Conservation (phyloP, 257 asterid species). For the Solanum paucissectum region DNA sequence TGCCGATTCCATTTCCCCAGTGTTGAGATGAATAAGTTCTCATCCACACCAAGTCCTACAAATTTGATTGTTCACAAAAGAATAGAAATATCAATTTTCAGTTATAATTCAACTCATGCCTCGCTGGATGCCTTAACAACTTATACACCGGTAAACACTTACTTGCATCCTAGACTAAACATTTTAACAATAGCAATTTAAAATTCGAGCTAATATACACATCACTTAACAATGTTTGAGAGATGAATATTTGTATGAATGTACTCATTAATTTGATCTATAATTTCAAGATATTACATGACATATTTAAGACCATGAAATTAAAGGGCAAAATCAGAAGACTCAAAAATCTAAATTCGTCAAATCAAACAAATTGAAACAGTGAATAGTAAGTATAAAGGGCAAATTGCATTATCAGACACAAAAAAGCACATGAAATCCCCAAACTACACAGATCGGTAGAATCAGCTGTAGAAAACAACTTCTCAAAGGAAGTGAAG, state of each 20-base stretch:
- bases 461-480: background rate
- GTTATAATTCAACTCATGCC: background rate
- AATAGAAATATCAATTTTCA: background rate
- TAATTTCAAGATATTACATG: background rate
- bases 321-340: background rate
- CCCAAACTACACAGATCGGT: background rate
- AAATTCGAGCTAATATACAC: no score
- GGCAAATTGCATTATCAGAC: background rate
- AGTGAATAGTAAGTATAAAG: background rate
- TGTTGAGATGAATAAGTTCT: constrained; percentile 45
- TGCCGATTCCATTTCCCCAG: constrained; percentile 60
- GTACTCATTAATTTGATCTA: no score
- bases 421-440: background rate
- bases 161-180: no score
- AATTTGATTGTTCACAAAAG: background rate
- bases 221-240: background rate
- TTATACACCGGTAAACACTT: no score
- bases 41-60: constrained; percentile 77
- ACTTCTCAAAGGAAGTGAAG: background rate
- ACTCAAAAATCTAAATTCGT: background rate
- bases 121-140: background rate
- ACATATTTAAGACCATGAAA: no score
- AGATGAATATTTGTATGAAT: no score
- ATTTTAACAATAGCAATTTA: no score
- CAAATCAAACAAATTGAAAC: background rate